Percentiles rank a stretch among this genome's conserved stretches.
phyloP scores from a whole-genome alignment of 805 yeast genomes.

The Sugiyamaella smithiae region DNA sequence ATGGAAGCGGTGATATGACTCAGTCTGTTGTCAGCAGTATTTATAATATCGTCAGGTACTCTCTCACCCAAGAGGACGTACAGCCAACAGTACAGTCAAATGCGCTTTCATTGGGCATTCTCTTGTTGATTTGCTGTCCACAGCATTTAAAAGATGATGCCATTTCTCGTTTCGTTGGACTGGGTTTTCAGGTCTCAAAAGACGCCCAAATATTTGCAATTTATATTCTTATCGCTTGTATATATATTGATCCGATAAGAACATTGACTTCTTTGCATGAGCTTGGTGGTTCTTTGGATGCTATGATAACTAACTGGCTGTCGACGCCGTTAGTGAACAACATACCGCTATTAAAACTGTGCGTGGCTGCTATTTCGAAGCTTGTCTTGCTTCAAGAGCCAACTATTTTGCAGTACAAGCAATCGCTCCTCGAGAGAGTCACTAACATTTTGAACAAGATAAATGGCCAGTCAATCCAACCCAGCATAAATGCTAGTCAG shows the following conservation, averaged over 20 bases:
- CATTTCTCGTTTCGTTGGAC: not conserved
- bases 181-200: not conserved
- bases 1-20: slow-evolving; percentile 37
- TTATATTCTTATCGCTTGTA: not conserved
- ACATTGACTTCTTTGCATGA: not conserved
- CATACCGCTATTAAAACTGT: not conserved
- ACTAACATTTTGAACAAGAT: not conserved
- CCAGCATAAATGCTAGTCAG: too few relatives aligned
- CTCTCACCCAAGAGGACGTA: not conserved
- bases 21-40: not conserved
- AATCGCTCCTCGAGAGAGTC: not conserved
- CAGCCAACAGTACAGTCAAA: not conserved
- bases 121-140: not conserved
- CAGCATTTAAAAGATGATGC: not conserved
- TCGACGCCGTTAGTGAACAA: not conserved
- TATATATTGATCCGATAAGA: not conserved
- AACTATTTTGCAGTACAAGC: not conserved
- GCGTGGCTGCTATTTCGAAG: not conserved
- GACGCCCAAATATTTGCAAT: not conserved
- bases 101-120: slow-evolving; percentile 2
- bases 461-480: too few relatives aligned
- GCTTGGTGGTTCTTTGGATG: not conserved
- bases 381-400: not conserved
- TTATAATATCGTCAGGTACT: not conserved
- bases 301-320: not conserved